A percentile compares a stretch with the other conserved stretches of the same genome.
phyloP scores from a whole-genome alignment of 495 filamentous ascomycete species.

The Penicillium tannophilum region DNA sequence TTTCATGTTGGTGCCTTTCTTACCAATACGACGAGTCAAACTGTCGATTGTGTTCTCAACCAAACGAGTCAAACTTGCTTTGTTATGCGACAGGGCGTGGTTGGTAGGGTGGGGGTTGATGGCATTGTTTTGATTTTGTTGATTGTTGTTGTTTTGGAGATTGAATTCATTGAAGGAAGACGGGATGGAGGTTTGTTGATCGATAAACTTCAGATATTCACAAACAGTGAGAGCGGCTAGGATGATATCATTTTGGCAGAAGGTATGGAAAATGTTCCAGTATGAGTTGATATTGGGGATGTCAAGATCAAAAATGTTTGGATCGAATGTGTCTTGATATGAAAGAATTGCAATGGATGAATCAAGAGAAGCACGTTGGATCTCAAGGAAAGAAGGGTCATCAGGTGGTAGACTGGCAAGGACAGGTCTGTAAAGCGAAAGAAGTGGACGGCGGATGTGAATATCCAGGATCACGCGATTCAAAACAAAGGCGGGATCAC shows the following conservation, averaged over 20 bases:
- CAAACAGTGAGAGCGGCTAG: constrained; percentile 29
- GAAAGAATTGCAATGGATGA: constrained; percentile 26
- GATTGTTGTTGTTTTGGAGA: neutral
- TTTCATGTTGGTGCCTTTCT: constrained; percentile 30
- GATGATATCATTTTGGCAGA: constrained; percentile 31
- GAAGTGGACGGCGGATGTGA: constrained; percentile 26
- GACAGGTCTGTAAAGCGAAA: constrained; percentile 27
- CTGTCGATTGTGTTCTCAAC: constrained; percentile 29
- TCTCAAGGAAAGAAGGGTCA: constrained; percentile 10
- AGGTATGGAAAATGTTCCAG: constrained; percentile 29
- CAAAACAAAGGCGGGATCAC: constrained; percentile 9
- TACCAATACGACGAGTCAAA: constrained; percentile 23
- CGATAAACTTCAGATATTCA: constrained; percentile 19
- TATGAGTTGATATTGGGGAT: constrained; percentile 14
- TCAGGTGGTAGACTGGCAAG: constrained; percentile 6
- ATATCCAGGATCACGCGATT: constrained; percentile 25
- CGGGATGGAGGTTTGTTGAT: neutral
- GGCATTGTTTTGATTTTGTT: neutral
- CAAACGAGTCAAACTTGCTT: constrained; percentile 22
- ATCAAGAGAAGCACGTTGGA: constrained; percentile 23
- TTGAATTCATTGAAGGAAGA: constrained; percentile 1
- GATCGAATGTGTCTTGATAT: constrained; percentile 33
- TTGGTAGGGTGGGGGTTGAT: neutral
- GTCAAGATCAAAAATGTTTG: constrained; percentile 22
- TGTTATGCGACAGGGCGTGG: constrained; percentile 10